phyloP scores from a whole-genome alignment of 768 basidiomycete species.

The Leucosporidium creatinivorum region DNA sequence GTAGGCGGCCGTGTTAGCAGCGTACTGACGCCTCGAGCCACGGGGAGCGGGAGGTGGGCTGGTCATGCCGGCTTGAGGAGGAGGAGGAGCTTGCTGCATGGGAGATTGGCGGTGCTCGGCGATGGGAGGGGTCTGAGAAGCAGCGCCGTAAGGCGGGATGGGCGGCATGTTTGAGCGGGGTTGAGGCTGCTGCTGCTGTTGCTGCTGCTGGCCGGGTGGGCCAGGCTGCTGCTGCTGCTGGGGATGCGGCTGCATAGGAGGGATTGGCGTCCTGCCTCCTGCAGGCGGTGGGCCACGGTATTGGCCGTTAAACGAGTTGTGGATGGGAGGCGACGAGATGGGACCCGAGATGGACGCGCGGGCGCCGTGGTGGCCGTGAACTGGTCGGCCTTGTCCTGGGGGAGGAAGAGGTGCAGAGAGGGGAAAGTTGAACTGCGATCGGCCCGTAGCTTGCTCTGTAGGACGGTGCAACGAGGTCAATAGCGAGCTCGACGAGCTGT shows the following conservation, averaged over 20 bases:
- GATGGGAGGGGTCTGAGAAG: neutral
- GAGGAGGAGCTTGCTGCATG: constrained; percentile 1
- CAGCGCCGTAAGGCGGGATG: neutral
- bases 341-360: constrained; percentile 33
- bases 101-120: neutral
- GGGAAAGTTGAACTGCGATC: constrained; percentile 45
- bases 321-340: constrained; percentile 14
- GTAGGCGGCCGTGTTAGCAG: constrained; percentile 26
- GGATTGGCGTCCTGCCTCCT: neutral
- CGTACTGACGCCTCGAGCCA: constrained; percentile 18
- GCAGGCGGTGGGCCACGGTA: neutral
- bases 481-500: neutral
- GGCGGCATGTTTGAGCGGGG: neutral
- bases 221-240: constrained; percentile 2
- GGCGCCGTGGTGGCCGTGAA: constrained; percentile 21
- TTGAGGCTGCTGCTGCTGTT: neutral
- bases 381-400: constrained; percentile 26
- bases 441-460: constrained; percentile 62
- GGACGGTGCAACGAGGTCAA: neutral
- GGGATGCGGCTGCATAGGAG: no score
- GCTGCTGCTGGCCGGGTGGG: neutral
- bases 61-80: constrained; percentile 8
- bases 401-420: constrained; percentile 35
- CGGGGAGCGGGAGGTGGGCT: constrained; percentile 6
- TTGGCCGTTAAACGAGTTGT: constrained; percentile 6